A percentile compares a stretch with the other conserved stretches of the same genome.
These are phyloP conservation scores for Westerdykella ornata DNA, from an alignment of 2,329 filamentous ascomycete genomes.

Conservation along the genomic window DNA sequence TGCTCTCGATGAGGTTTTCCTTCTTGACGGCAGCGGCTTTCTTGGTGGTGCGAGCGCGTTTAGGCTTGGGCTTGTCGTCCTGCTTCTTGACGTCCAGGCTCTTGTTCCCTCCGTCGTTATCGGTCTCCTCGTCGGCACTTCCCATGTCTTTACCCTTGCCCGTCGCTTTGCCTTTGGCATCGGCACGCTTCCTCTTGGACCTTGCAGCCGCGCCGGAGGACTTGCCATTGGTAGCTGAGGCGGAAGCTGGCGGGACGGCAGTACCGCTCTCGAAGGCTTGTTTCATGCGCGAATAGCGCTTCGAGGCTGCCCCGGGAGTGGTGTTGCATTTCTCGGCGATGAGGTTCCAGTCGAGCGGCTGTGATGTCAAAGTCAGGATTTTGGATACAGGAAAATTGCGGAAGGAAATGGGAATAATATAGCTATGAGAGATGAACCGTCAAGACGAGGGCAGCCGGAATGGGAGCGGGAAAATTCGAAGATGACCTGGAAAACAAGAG, in stretches of 20 bases:
- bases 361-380: not conserved
- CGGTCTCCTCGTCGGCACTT: slow-evolving; percentile 1
- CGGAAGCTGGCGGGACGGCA: not conserved
- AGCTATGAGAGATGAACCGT: too few relatives aligned
- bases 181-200: not conserved
- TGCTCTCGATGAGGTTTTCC: not conserved
- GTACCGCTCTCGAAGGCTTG: slow-evolving; percentile 20
- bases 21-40: not conserved
- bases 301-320: slow-evolving; percentile 26
- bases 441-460: not conserved
- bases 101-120: not conserved
- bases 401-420: not conserved
- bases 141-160: not conserved
- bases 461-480: too few relatives aligned
- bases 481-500: not conserved
- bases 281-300: slow-evolving; percentile 32
- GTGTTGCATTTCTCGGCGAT: slow-evolving; percentile 24
- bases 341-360: slow-evolving; percentile 22
- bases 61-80: slow-evolving; percentile 1
- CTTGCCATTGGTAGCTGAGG: slow-evolving; percentile 4
- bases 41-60: slow-evolving; percentile 3
- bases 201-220: slow-evolving; percentile 1
- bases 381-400: too few relatives aligned
- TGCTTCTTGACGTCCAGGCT: not conserved
- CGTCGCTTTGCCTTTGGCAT: not conserved